A percentile compares a stretch with the other conserved stretches of the same genome.
These are phyloP conservation scores for Lecanicillium sp. DNA, from an alignment of 2,329 filamentous ascomycete species.

Conservation along the genomic window DNA sequence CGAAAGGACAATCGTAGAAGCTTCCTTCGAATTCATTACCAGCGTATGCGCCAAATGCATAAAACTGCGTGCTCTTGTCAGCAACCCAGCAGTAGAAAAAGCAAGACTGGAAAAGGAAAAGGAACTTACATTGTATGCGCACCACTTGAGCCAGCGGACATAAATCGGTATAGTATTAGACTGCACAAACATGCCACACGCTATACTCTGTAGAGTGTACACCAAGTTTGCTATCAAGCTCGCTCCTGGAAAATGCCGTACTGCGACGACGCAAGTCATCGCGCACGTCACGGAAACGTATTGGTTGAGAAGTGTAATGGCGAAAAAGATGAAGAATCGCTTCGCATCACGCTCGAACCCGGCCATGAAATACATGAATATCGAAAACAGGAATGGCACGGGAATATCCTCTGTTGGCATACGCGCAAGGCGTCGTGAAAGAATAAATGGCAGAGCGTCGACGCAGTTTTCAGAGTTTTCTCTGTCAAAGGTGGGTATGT, in stretches of 20 bases:
- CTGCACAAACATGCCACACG: conserved; percentile 71
- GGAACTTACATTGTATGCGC: conserved; percentile 47
- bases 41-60: conserved; percentile 61
- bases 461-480: conserved; percentile 68
- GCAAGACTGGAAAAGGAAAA: too few species aligned
- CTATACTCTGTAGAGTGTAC: conserved; percentile 66
- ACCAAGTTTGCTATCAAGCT: conserved; percentile 64
- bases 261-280: conserved; percentile 56
- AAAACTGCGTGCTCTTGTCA: conserved; percentile 40
- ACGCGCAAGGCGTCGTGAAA: conserved; percentile 61
- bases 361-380: conserved; percentile 72
- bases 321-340: conserved; percentile 67
- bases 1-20: conserved; percentile 65
- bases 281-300: conserved; percentile 68
- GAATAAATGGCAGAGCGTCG: conserved; percentile 57
- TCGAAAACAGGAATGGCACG: conserved; percentile 60
- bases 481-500: conserved; percentile 69
- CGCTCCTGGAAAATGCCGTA: conserved; percentile 60
- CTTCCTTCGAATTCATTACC: conserved; percentile 65
- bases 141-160: conserved; percentile 69
- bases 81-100: fast-evolving
- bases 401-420: conserved; percentile 64
- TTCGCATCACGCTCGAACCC: conserved; percentile 56
- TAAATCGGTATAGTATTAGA: conserved; percentile 65
- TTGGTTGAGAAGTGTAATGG: conserved; percentile 59